Base-by-base conservation (phyloP, 192 early-diverging fungal species). In the Glomus cerebriforme region DNA sequence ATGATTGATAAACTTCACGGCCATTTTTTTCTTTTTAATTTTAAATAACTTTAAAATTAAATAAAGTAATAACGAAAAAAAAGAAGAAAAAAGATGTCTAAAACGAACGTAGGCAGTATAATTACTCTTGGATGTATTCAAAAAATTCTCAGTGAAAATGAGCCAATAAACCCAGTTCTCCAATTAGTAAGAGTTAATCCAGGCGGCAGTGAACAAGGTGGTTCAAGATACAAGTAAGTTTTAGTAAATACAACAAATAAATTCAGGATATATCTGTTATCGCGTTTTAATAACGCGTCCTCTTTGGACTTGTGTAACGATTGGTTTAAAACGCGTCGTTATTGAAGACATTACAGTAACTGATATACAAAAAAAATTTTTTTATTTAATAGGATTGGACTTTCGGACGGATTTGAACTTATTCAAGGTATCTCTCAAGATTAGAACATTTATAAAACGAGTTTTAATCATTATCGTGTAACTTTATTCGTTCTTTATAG, bases 381-480 rank as follows among this genome's bases (percentile, higher is more conserved):
- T 64, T 64, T 22, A 10, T 34, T 22, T 10, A 34, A 67, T 67
- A 67, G 65, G 32, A 32, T 67, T 5, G 65, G 29, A 7, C 32
- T 67, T 67, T 67, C 65, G 7, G 65, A 67, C 22, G 65, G 65
- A 1, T 19, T 22, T 22, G 65, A 67, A 67, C 17, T 34, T 67
- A 19, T 67, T 34, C 32, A 31, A 37, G 65, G 65, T 67, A 34
- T 34, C 37, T 34, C 7, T 67, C 19, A 34, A 22, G 7, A 32
- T 8, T 34, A 34, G 1, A 13, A 29, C 4, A 67, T 32, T 19
- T 4, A 67, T 17, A 67, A 32, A 35, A 10, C 39, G 39, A 43
- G 9, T 43, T 37, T 32, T 19, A 17, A 32, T 29, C 12, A 29
- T 29, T 31, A 7, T 64, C 13, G n/a, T n/a, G 9, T 34, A 34